A percentile compares a stretch with the other conserved stretches of the same genome.
phyloP scores from a whole-genome alignment of 129 eudicot genomes.

The Glebionis coronaria region DNA sequence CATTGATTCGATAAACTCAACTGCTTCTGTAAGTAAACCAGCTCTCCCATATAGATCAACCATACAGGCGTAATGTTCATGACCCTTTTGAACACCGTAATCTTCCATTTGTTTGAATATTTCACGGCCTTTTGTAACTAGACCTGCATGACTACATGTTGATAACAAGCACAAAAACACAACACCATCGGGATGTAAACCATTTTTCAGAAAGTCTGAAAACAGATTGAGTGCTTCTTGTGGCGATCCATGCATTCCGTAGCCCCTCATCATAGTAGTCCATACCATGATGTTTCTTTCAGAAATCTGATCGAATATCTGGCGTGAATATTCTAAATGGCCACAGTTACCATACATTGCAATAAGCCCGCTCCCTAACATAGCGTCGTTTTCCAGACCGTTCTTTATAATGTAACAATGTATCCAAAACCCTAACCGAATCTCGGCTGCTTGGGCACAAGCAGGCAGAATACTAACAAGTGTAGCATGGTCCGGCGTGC shows the following conservation, averaged over 20 bases:
- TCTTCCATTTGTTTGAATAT: constrained; percentile 43
- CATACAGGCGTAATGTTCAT: constrained; percentile 56
- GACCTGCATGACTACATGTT: constrained; percentile 47
- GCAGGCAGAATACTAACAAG: constrained; percentile 48
- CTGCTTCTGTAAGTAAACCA: constrained; percentile 40
- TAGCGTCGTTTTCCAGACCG: constrained; percentile 30
- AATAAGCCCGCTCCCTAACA: constrained; percentile 48
- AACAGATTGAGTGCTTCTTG: constrained; percentile 37
- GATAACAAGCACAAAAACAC: constrained; percentile 45
- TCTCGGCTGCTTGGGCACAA: constrained; percentile 47
- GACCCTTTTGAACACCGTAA: constrained; percentile 30
- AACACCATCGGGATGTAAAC: constrained; percentile 38
- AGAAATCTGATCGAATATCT: constrained; percentile 28
- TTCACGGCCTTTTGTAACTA: constrained; percentile 39
- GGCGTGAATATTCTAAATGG: constrained; percentile 35
- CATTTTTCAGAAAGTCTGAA: constrained; percentile 30
- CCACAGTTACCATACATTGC: constrained; percentile 49
- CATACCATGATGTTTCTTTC: constrained; percentile 43
- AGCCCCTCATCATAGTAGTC: constrained; percentile 46
- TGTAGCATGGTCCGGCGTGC: constrained; percentile 38
- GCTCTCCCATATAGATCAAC: constrained; percentile 45
- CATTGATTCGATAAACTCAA: constrained; percentile 33
- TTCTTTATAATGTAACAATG: constrained; percentile 35
- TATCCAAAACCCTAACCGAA: constrained; percentile 48
- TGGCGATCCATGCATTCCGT: constrained; percentile 50